These are phyloP conservation scores for Fusarium nelsonii DNA, from an alignment of 2,329 filamentous ascomycete genomes.

Conservation along the genomic window DNA sequence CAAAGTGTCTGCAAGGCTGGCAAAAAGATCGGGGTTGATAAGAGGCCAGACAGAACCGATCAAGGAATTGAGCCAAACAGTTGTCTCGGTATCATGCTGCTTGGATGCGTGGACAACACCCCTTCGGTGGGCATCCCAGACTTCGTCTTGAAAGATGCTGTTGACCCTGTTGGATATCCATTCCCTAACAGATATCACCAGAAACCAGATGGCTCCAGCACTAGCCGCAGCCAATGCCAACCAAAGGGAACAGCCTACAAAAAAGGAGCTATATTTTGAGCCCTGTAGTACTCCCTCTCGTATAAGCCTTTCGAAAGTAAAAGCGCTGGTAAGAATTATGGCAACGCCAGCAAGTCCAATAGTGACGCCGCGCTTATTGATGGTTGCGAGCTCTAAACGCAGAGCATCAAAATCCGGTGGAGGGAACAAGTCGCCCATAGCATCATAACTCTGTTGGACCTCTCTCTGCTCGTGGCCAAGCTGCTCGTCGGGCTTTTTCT, in stretches of 20 bases:
- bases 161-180: slow-evolving; percentile 73
- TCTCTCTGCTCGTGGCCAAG: slow-evolving; percentile 53
- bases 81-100: slow-evolving; percentile 69
- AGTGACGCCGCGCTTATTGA: slow-evolving; percentile 53
- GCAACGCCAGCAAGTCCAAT: slow-evolving; percentile 54
- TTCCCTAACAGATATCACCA: slow-evolving; percentile 63
- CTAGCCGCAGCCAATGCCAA: slow-evolving; percentile 46
- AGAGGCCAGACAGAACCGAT: slow-evolving; percentile 78
- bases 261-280: slow-evolving; percentile 10
- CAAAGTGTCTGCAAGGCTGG: slow-evolving; percentile 75
- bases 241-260: slow-evolving; percentile 47
- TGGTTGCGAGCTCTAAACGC: slow-evolving; percentile 50
- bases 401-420: slow-evolving; percentile 62
- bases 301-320: slow-evolving; percentile 42
- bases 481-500: slow-evolving; percentile 56
- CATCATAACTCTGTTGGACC: slow-evolving; percentile 56
- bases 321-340: slow-evolving; percentile 49
- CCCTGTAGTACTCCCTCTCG: slow-evolving; percentile 20
- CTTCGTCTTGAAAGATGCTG: slow-evolving; percentile 74
- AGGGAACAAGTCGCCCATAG: slow-evolving; percentile 60
- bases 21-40: slow-evolving; percentile 80
- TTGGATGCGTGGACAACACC: slow-evolving; percentile 60
- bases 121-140: slow-evolving; percentile 74
- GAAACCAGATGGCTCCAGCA: slow-evolving; percentile 48
- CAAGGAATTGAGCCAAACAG: slow-evolving; percentile 79